Percentiles rank a stretch among this genome's conserved stretches.
phyloP scores from a whole-genome alignment of 1,284 basidiomycete species.

The Papiliotrema nemorosa region DNA sequence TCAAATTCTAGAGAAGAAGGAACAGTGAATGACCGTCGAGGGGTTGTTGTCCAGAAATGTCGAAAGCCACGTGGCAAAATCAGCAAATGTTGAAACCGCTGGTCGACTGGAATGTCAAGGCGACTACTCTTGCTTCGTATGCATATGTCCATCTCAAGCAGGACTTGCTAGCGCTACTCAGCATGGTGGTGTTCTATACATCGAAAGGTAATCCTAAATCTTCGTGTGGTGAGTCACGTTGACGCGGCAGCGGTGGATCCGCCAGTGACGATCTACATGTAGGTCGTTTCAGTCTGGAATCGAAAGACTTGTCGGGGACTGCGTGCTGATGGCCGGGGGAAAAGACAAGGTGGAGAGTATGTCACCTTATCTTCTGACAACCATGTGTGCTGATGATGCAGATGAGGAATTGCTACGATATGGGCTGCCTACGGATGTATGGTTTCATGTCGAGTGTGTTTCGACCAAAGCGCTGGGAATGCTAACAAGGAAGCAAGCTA shows the following conservation, averaged over 20 bases:
- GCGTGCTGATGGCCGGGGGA: conserved; percentile 56
- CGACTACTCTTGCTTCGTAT: too few species aligned
- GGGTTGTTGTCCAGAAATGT: too few species aligned
- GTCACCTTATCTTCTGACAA: conserved; percentile 31
- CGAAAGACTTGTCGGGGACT: neutral
- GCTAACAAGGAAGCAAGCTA: conserved; percentile 67
- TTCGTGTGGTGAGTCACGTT: conserved; percentile 1
- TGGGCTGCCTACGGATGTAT: conserved; percentile 60
- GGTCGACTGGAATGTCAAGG: too few species aligned
- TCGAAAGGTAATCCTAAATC: conserved; percentile 48
- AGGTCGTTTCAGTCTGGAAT: neutral
- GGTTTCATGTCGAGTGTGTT: conserved; percentile 57
- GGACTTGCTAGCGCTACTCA: neutral
- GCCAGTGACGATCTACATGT: conserved; percentile 75
- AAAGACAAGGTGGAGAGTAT: conserved; percentile 93
- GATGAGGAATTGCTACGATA: conserved; percentile 93
- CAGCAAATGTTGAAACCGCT: too few species aligned
- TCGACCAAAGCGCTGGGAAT: neutral
- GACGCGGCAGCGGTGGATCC: conserved; percentile 54
- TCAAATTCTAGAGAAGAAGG: too few species aligned
- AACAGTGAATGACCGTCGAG: neutral
- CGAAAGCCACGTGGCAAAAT: too few species aligned
- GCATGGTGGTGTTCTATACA: conserved; percentile 59
- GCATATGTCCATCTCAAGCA: too few species aligned
- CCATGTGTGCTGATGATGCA: conserved; percentile 40